phyloP scores from a whole-genome alignment of 1,284 basidiomycete species.

The Omphalotus olearius region DNA sequence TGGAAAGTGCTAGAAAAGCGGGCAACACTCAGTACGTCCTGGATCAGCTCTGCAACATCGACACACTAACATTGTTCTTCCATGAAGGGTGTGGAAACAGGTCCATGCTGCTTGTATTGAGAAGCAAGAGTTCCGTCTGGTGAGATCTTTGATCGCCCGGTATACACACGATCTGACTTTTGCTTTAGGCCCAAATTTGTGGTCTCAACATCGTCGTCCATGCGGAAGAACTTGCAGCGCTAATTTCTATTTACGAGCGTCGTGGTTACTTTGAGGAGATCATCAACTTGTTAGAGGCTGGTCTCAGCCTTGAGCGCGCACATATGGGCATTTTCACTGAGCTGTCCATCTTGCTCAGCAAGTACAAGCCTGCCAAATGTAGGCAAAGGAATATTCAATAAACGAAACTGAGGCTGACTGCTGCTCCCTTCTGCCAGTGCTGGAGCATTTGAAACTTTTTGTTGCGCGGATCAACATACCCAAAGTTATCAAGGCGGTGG shows the following conservation, averaged over 20 bases:
- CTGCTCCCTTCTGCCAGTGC: conserved; percentile 61
- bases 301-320: conserved; percentile 91
- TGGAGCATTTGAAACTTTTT: conserved; percentile 99
- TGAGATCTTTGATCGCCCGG: conserved; percentile 24
- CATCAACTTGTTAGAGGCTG: conserved; percentile 88
- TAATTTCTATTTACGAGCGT: conserved; percentile 87
- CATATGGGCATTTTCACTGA: conserved; percentile 97
- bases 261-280: conserved; percentile 95
- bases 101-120: conserved; percentile 98
- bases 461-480: conserved; percentile 97
- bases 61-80: conserved; percentile 9
- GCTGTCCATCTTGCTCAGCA: conserved; percentile 92
- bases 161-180: conserved; percentile 9
- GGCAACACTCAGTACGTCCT: conserved; percentile 89
- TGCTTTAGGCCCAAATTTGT: conserved; percentile 85
- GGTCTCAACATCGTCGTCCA: conserved; percentile 96
- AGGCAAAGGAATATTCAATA: conserved; percentile 26
- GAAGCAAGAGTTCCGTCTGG: conserved; percentile 93
- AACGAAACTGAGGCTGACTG: not conserved
- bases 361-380: conserved; percentile 94
- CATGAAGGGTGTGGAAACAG: conserved; percentile 94
- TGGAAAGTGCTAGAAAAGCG: conserved; percentile 97
- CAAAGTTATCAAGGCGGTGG: conserved; percentile 91
- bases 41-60: not conserved
- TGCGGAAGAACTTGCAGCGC: conserved; percentile 84